Evolutionary conservation across 1,284 basidiomycete species (phyloP), one percentile per base, ranked within the genome.

Genomic region (Amylostereum areolatum): DNA sequence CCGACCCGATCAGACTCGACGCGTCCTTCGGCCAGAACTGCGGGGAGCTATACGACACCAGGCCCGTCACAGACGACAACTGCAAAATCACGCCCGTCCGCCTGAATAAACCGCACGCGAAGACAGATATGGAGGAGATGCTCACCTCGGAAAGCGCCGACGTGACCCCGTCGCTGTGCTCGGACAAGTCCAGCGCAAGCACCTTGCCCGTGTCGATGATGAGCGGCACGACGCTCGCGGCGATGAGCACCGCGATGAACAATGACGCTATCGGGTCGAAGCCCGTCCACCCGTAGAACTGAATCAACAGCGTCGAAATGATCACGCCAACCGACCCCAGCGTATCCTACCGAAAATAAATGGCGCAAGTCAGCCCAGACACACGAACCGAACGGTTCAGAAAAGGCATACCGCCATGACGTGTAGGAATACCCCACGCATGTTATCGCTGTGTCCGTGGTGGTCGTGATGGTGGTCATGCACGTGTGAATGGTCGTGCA

Each of bases 241-340:
- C 90, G 59, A 99, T 99, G 55, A 99, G 74, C 7, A 92, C 71
- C 1, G 97, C 97, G 59, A 99, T 99, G 65, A 99, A 95, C 35
- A 99, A 73, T 8, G 93, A 97, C 0, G 97, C 97, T 53, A 99
- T 94, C 2, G 97, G 97, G 67, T 99, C 97, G 64, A 98, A 99
- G 12, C 95, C 95, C 2, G 97, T 99, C 95, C 95, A 99, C n/a
- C 96, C 96, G 59, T 97, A 99, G 52, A 86, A 86, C 59, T 96
- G 85, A 57, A 99, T 99, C 52, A 99, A 78, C 11, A 99, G 72
- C 3, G 97, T 99, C 25, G 95, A 98, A 48, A 98, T 80, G 62
- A 99, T 99, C 6, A 99, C 97, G n/a, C 97, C 97, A 18, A 99
- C 95, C 8, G 92, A 95, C 41, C 93, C 93, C 7, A 92, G 73